These are phyloP conservation scores for Cytospora schulzeri DNA, from an alignment of 2,329 filamentous ascomycete species.

Conservation along the genomic window DNA sequence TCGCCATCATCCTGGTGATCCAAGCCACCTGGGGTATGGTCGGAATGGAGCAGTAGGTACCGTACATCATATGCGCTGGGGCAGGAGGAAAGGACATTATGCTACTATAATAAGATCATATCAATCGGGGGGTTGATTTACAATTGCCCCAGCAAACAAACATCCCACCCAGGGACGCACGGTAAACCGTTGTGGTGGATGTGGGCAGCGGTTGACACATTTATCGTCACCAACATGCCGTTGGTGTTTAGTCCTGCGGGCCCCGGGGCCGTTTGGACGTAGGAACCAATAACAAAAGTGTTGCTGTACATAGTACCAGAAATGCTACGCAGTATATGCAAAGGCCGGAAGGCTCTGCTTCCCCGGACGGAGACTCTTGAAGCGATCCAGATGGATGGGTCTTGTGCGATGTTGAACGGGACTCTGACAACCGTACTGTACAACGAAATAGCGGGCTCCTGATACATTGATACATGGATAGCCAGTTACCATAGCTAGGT, in stretches of 20 bases:
- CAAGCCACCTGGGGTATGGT: neutral
- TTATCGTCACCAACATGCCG: neutral
- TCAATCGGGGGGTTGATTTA: neutral
- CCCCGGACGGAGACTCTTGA: neutral
- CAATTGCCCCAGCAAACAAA: neutral
- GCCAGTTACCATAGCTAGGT: neutral
- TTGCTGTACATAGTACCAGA: neutral
- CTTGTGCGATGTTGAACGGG: neutral
- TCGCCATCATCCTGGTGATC: neutral
- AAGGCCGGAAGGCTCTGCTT: conserved; percentile 1
- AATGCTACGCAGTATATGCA: neutral
- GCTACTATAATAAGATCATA: neutral
- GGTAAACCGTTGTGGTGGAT: neutral
- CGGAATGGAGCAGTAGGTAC: neutral
- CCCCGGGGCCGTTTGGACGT: neutral
- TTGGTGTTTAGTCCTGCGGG: neutral
- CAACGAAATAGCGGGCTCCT: neutral
- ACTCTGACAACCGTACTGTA: neutral
- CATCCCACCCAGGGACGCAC: neutral
- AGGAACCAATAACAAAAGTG: neutral
- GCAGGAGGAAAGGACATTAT: neutral
- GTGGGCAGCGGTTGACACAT: neutral
- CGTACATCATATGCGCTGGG: neutral
- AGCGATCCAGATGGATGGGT: neutral
- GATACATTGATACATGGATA: neutral